Conservation (phyloP, 106 monocot genomes). For the Posidonia australis region DNA sequence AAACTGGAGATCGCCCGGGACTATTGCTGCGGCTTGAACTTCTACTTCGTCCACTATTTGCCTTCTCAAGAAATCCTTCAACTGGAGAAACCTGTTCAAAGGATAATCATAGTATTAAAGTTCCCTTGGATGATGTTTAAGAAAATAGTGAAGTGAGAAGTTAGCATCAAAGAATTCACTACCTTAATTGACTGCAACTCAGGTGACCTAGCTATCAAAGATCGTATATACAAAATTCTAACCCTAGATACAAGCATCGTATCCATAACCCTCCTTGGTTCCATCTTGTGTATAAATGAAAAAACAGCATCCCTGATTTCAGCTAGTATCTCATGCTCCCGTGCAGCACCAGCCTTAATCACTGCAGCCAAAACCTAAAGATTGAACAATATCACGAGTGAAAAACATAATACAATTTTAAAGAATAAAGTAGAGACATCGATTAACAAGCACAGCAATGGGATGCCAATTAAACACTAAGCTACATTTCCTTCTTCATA, state of each 20-base stretch:
- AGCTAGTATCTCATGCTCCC: constrained; percentile 98
- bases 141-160: background rate
- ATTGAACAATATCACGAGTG: background rate
- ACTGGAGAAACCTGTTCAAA: constrained; percentile 66
- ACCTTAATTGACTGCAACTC: constrained; percentile 97
- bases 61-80: constrained; percentile 83
- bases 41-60: constrained; percentile 69
- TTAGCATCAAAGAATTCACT: constrained; percentile 7
- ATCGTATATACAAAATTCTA: constrained; percentile 96
- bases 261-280: constrained; percentile 90
- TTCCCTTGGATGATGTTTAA: background rate
- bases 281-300: constrained; percentile 88
- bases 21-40: constrained; percentile 46
- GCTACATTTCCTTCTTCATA: too few relatives aligned
- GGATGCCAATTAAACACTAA: too few relatives aligned
- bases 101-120: background rate
- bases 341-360: constrained; percentile 95
- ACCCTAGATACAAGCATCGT: constrained; percentile 98
- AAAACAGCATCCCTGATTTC: constrained; percentile 99
- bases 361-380: constrained; percentile 22
- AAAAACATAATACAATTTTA: too few relatives aligned
- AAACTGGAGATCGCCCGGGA: too few relatives aligned
- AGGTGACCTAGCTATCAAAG: constrained; percentile 86
- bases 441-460: too few relatives aligned
- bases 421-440: too few relatives aligned